Conservation (phyloP, 2,329 filamentous ascomycete species). For the Colletotrichum brevisporum region DNA sequence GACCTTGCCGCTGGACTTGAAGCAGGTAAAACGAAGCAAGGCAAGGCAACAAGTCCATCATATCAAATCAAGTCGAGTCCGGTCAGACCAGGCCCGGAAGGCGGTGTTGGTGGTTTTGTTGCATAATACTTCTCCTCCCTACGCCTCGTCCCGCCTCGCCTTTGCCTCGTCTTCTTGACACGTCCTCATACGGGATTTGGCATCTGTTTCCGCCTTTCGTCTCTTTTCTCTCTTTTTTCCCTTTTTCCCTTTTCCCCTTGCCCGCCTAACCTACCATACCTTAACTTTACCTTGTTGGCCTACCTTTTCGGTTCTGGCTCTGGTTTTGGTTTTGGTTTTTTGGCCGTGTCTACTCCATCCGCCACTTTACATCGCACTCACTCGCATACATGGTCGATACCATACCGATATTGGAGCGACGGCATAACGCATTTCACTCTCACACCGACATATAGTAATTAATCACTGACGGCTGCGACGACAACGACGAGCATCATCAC, state of each 20-base stretch:
- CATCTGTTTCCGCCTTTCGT: conserved; percentile 20
- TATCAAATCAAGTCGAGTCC: conserved; percentile 9
- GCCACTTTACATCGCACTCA: too few species aligned
- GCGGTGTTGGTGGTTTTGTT: conserved; percentile 25
- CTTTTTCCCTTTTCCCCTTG: conserved; percentile 1
- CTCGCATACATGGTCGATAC: too few species aligned
- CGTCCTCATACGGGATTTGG: conserved; percentile 33
- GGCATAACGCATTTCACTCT: too few species aligned
- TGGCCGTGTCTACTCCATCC: too few species aligned
- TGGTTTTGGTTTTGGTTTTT: too few species aligned
- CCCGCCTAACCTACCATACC: background rate
- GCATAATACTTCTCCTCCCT: conserved; percentile 1
- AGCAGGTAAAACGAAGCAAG: conserved; percentile 3
- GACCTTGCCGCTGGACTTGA: conserved; percentile 19
- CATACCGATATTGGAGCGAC: too few species aligned
- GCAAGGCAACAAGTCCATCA: background rate
- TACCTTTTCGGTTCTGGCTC: too few species aligned
- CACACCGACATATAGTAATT: too few species aligned
- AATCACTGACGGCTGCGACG: too few species aligned
- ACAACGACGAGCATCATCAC: too few species aligned
- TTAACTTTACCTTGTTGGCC: background rate
- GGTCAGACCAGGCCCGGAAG: conserved; percentile 6
- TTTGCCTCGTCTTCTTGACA: conserved; percentile 26
- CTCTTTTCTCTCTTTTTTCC: background rate
- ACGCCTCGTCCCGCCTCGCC: conserved; percentile 14